Evolutionary conservation across 108 stramenopile species (phyloP).

Genomic region (Hondaea fermentalgiana): DNA sequence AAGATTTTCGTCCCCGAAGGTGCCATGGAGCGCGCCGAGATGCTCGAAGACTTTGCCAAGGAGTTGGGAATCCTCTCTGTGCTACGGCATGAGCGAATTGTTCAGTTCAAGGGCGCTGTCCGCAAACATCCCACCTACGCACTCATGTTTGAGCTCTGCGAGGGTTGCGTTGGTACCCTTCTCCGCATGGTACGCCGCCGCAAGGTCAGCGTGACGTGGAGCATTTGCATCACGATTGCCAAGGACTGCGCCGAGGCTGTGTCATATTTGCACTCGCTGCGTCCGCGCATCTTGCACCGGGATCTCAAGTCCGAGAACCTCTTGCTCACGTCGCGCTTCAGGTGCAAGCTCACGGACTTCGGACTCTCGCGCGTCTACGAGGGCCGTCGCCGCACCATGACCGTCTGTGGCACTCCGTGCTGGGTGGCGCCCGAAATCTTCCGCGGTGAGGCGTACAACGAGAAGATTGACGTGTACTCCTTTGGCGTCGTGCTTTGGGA

Average conservation of each 20-base stretch:
- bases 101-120: neutral
- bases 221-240: conserved; percentile 30
- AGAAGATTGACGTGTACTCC: conserved; percentile 29
- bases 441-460: conserved; percentile 23
- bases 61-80: conserved; percentile 15
- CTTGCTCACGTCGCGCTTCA: conserved; percentile 12
- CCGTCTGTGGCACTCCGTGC: conserved; percentile 25
- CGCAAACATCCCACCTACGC: conserved; percentile 15
- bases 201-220: conserved; percentile 2
- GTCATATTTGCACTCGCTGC: conserved; percentile 78
- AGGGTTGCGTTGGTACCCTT: neutral
- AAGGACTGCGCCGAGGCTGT: conserved; percentile 75
- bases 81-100: neutral
- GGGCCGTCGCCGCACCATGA: neutral
- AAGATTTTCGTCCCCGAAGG: conserved; percentile 13
- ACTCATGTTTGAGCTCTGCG: conserved; percentile 11
- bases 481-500: conserved; percentile 31
- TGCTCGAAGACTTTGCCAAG: conserved; percentile 19
- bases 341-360: conserved; percentile 29
- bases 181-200: conserved; percentile 13
- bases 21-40: conserved; percentile 10
- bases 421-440: conserved; percentile 31
- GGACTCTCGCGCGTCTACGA: conserved; percentile 33
- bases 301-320: conserved; percentile 27
- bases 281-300: conserved; percentile 48